Conservation (phyloP, 2,329 filamentous ascomycete species). For the Exophiala aquamarina region DNA sequence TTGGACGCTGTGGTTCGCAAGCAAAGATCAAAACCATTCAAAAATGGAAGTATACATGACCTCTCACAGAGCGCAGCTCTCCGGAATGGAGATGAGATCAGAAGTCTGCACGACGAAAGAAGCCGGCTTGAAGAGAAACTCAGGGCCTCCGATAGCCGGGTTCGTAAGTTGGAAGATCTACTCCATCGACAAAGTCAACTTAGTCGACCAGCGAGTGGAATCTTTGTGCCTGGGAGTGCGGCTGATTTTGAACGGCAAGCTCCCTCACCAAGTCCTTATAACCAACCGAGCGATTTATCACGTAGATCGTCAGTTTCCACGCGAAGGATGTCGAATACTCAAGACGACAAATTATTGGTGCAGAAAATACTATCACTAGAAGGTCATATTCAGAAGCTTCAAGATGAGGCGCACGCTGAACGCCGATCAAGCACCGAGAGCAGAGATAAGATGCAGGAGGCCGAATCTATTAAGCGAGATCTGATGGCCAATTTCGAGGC, state of each 20-base stretch:
- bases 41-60: conserved; percentile 93
- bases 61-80: conserved; percentile 84
- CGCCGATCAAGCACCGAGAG: conserved; percentile 56
- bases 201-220: conserved; percentile 53
- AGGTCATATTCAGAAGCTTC: conserved; percentile 69
- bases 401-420: conserved; percentile 67
- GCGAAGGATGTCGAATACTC: conserved; percentile 59
- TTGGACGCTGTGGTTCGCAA: conserved; percentile 80
- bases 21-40: conserved; percentile 85
- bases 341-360: conserved; percentile 61
- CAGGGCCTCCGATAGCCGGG: conserved; percentile 82
- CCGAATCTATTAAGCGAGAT: conserved; percentile 88
- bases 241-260: conserved; percentile 30
- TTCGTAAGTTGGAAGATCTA: conserved; percentile 87
- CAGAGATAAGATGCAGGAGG: conserved; percentile 69
- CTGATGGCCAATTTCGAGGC: conserved; percentile 93
- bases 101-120: conserved; percentile 81
- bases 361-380: conserved; percentile 70
- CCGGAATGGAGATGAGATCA: conserved; percentile 77
- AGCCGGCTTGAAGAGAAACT: conserved; percentile 69
- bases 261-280: conserved; percentile 40
- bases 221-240: conserved; percentile 45
- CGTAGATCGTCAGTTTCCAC: conserved; percentile 62
- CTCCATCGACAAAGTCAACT: conserved; percentile 75
- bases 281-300: conserved; percentile 46